Evolutionary conservation across 352 stramenopile genomes (phyloP).

Genomic region (Phytophthora fragariaefolia): DNA sequence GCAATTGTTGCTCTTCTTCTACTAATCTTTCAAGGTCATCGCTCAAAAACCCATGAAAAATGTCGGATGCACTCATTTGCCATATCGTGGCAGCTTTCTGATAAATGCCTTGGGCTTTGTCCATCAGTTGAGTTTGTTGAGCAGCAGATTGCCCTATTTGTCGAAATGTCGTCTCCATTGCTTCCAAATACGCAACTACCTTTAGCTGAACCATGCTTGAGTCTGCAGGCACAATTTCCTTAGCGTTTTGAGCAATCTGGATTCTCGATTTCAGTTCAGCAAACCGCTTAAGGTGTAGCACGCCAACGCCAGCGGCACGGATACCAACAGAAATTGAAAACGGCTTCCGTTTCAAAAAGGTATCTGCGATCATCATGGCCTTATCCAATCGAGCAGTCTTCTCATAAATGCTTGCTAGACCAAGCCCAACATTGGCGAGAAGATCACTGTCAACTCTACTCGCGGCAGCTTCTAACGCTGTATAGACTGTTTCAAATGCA

Average conservation of each 20-base stretch:
- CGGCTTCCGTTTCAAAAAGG: conserved; percentile 62
- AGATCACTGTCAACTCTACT: conserved; percentile 46
- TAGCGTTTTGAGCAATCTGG: conserved; percentile 74
- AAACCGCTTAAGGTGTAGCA: conserved; percentile 65
- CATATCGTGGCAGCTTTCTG: conserved; percentile 68
- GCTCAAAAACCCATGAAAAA: conserved; percentile 39
- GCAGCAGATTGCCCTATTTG: conserved; percentile 17
- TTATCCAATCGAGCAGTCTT: conserved; percentile 58
- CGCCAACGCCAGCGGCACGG: conserved; percentile 1
- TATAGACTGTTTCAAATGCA: conserved; percentile 66
- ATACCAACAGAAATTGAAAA: neutral
- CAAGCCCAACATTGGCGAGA: conserved; percentile 54
- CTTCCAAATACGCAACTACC: conserved; percentile 60
- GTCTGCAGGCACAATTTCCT: conserved; percentile 64
- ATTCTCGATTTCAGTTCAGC: conserved; percentile 68
- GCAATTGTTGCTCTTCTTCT: conserved; percentile 63
- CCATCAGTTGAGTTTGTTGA: conserved; percentile 38
- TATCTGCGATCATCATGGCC: conserved; percentile 52
- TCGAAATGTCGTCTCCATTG: conserved; percentile 46
- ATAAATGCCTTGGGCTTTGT: conserved; percentile 61
- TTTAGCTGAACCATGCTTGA: conserved; percentile 42
- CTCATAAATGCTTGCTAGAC: conserved; percentile 61
- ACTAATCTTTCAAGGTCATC: conserved; percentile 30
- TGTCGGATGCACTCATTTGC: conserved; percentile 44
- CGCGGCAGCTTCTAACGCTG: conserved; percentile 47